phyloP scores from a whole-genome alignment of 768 basidiomycete species.

The Tulasnella sp. region DNA sequence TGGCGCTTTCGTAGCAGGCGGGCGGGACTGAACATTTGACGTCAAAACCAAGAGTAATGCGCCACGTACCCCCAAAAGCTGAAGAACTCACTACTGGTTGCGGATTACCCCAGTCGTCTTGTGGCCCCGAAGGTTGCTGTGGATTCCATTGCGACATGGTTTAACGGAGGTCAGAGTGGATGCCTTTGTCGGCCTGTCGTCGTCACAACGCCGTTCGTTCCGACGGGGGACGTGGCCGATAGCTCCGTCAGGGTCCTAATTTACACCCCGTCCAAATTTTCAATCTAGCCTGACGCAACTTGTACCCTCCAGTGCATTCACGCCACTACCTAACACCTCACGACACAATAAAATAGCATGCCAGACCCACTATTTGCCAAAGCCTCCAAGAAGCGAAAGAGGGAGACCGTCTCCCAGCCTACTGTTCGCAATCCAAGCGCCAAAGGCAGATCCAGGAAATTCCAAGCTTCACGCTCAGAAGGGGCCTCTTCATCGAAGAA shows the following conservation, averaged over 20 bases:
- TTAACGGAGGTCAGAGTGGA: neutral
- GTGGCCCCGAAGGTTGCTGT: neutral
- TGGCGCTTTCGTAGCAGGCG: neutral
- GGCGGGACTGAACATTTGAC: neutral
- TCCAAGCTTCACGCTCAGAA: too few species aligned
- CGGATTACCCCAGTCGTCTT: neutral
- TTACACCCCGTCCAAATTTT: too few species aligned
- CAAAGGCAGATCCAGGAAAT: neutral
- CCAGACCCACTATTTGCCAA: neutral
- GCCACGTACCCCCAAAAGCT: too few species aligned
- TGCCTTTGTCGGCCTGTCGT: too few species aligned
- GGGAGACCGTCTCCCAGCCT: neutral
- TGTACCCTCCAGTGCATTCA: too few species aligned
- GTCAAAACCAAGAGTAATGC: neutral
- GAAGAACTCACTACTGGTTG: neutral
- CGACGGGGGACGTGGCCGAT: too few species aligned
- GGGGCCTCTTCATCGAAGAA: too few species aligned
- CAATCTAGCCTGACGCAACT: too few species aligned
- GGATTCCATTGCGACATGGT: slow-evolving; percentile 8
- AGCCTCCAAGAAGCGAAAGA: neutral
- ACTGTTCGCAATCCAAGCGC: neutral
- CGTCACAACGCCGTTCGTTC: too few species aligned
- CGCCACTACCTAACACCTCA: too few species aligned
- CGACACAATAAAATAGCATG: neutral
- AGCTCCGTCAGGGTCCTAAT: too few species aligned